Evolutionary conservation across 1,284 basidiomycete species (phyloP).

Genomic region (Amylostereum areolatum): DNA sequence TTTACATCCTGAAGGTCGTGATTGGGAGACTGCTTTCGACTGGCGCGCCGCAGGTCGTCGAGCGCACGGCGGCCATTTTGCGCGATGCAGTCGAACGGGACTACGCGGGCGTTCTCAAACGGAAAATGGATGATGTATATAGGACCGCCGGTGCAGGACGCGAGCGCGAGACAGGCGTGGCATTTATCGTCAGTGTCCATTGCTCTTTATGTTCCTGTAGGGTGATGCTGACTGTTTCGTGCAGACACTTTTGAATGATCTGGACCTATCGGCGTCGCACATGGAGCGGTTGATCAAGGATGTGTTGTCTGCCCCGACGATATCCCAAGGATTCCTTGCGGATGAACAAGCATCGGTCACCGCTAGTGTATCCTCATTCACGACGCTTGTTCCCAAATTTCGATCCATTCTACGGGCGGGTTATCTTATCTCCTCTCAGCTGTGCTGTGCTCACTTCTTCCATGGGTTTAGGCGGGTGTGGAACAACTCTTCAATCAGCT

Average conservation of each 20-base stretch:
- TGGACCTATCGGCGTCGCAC: slow-evolving; percentile 84
- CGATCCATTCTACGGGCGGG: slow-evolving; percentile 66
- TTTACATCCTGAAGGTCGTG: slow-evolving; percentile 88
- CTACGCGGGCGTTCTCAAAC: slow-evolving; percentile 72
- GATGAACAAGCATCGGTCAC: slow-evolving; percentile 48
- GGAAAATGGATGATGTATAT: slow-evolving; percentile 86
- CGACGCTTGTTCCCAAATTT: slow-evolving; percentile 56
- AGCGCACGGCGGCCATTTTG: slow-evolving; percentile 56
- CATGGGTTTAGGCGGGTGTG: slow-evolving; percentile 61
- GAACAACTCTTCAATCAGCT: slow-evolving; percentile 95
- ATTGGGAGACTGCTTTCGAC: slow-evolving; percentile 71
- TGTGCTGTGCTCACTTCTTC: slow-evolving; percentile 8
- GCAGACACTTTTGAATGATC: slow-evolving; percentile 83
- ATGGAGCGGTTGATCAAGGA: slow-evolving; percentile 78
- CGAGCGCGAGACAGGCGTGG: slow-evolving; percentile 71
- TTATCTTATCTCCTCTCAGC: slow-evolving; percentile 8
- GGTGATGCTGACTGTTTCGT: slow-evolving; percentile 4
- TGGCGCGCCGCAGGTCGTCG: slow-evolving; percentile 57
- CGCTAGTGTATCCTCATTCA: slow-evolving; percentile 42
- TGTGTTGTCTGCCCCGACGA: slow-evolving; percentile 45
- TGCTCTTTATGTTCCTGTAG: background rate
- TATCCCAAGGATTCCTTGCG: slow-evolving; percentile 68
- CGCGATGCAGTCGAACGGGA: slow-evolving; percentile 75
- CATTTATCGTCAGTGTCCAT: slow-evolving; percentile 67
- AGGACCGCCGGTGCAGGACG: slow-evolving; percentile 48